Conservation (phyloP, 805 yeast genomes). For the Tanozyma kutaoensis region DNA sequence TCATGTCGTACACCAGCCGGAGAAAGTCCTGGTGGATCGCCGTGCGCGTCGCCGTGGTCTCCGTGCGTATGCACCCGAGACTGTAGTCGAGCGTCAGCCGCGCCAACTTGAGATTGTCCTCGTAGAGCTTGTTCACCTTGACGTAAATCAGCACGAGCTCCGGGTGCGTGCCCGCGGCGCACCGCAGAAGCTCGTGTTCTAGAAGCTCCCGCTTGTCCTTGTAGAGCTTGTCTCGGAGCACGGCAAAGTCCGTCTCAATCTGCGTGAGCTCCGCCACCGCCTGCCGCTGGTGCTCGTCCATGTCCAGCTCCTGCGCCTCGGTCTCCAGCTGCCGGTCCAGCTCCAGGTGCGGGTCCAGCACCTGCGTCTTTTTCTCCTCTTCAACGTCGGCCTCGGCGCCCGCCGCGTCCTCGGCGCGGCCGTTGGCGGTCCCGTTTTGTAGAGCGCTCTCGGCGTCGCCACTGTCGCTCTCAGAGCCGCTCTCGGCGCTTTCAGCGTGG, state of each 20-base stretch:
- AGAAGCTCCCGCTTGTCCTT: constrained; percentile 69
- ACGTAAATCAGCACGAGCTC: constrained; percentile 63
- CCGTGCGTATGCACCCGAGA: constrained; percentile 63
- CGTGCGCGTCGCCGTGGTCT: constrained; percentile 68
- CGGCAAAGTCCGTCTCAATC: constrained; percentile 81
- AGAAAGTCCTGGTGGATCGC: constrained; percentile 74
- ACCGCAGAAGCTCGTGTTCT: constrained; percentile 75
- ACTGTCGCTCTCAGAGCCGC: no score
- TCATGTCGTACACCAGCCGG: constrained; percentile 54
- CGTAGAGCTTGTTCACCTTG: constrained; percentile 61
- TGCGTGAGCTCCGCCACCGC: constrained; percentile 65
- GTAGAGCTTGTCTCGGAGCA: constrained; percentile 69
- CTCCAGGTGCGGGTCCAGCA: constrained; percentile 1
- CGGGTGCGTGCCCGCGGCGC: constrained; percentile 85
- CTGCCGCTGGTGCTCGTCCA: constrained; percentile 34
- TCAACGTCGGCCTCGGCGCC: constrained; percentile 1
- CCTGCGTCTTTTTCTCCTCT: constrained; percentile 1
- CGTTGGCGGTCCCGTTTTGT: not conserved
- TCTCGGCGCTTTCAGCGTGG: no score
- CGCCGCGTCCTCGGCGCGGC: not conserved
- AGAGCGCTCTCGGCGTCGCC: not conserved
- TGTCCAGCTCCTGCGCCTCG: constrained; percentile 2
- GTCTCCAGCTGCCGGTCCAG: not conserved
- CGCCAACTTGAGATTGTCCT: constrained; percentile 43
- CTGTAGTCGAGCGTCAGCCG: constrained; percentile 39